These are phyloP conservation scores for Stentor coeruleus DNA, from an alignment of 73 alveolate species.

Conservation along the genomic window DNA sequence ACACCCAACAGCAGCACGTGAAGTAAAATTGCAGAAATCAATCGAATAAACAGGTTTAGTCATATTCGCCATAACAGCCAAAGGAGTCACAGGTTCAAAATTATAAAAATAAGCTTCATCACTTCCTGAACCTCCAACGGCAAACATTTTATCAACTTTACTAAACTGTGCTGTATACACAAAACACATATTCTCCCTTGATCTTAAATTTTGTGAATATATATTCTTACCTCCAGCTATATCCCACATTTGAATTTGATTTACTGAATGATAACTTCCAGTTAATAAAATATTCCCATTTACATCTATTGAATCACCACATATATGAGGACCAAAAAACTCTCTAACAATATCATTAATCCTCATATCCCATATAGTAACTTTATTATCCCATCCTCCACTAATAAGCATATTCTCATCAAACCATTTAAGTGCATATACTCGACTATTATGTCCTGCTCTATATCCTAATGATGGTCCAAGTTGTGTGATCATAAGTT, in stretches of 20 bases:
- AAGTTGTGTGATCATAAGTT: constrained; percentile 24
- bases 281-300: constrained; percentile 49
- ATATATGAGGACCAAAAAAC: constrained; percentile 56
- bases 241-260: constrained; percentile 65
- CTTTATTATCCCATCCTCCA: constrained; percentile 73
- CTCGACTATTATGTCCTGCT: constrained; percentile 54
- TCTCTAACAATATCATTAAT: constrained; percentile 41
- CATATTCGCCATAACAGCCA: constrained; percentile 62
- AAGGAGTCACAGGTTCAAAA: constrained; percentile 49
- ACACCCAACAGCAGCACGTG: constrained; percentile 78
- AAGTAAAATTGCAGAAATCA: constrained; percentile 69
- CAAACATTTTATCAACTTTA: constrained; percentile 47
- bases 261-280: constrained; percentile 62
- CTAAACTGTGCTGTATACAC: constrained; percentile 73
- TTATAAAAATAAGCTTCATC: constrained; percentile 72
- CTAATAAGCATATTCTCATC: constrained; percentile 53
- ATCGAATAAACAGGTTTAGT: constrained; percentile 65
- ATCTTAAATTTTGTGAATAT: not conserved
- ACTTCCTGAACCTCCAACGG: constrained; percentile 81
- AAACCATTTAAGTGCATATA: constrained; percentile 46
- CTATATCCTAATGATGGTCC: constrained; percentile 27
- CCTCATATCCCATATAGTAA: constrained; percentile 52
- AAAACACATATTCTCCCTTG: constrained; percentile 17
- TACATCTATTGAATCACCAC: constrained; percentile 63
- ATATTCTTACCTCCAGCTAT: constrained; percentile 40